Base-by-base conservation (phyloP, 805 yeast species). In the Yarrowia sp. region DNA sequence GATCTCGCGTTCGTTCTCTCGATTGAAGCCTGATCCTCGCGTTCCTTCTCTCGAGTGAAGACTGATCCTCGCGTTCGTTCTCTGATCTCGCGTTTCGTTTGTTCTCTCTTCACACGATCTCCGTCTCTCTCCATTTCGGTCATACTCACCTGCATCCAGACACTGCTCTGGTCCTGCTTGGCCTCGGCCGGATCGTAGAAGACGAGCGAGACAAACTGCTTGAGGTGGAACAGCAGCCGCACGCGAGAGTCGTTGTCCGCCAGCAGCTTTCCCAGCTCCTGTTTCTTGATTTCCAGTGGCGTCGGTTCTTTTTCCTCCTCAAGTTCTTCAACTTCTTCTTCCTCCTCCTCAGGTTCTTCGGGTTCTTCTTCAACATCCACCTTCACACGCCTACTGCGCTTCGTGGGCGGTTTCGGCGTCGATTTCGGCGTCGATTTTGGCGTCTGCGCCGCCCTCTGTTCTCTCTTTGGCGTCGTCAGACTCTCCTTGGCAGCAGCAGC, bases 161-260 rank as follows among this genome's bases (percentile, higher is more conserved):
- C 73, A 46, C 66, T 66, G 9, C 74, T 65, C 21, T 66, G 67
- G 63, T 75, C 78, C 13, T 49, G 49, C 32, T 70, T 69, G 22
- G 77, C 76, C 5, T 63, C 73, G 5, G 60, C 65, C 1, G 77
- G 77, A 61, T 76, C 76, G 55, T 69, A 76, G 41, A 69, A 66
- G 18, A 73, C 78, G 16, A 76, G 68, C 7, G 78, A 74, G 5
- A 76, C 74, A 62, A 73, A 75, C 66, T 73, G 72, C 49, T 72
- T 75, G 24, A 76, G 66, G 63, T 76, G 78, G 66, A 73, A 76
- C 47, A 76, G 68, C 39, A 72, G 69, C 36, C 79, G 68, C 3
- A 74, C 73, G 25, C 70, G 67, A 16, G 70, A 73, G 56, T 76
- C 78, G 46, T 74, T 73, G 8, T 68, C 66, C 31, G 73, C 71